Percentiles rank a stretch among this genome's conserved stretches.
phyloP scores from a whole-genome alignment of 208 protist species.

The Acanthamoeba healyi region DNA sequence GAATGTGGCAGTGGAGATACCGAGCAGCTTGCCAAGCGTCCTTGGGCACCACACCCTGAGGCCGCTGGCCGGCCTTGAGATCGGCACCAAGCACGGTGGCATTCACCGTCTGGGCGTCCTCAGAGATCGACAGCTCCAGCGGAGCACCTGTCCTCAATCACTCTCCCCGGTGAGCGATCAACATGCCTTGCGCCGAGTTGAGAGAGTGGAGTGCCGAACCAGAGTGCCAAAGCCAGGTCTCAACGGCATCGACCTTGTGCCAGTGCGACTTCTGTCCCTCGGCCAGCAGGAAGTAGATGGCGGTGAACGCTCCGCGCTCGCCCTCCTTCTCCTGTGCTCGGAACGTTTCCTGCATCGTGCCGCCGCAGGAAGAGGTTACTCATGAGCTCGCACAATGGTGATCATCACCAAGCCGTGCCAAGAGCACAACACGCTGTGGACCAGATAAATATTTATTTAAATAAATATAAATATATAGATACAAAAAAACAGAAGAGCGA shows the following conservation, averaged over 20 bases:
- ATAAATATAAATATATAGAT: neutral
- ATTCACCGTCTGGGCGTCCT: conserved; percentile 12
- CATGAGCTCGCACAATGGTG: neutral
- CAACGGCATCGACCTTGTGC: conserved; percentile 72
- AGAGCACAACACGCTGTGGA: too few relatives aligned
- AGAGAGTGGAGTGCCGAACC: neutral
- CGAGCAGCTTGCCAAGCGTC: conserved; percentile 44
- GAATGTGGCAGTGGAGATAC: neutral
- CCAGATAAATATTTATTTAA: too few relatives aligned
- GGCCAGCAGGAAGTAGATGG: conserved; percentile 66
- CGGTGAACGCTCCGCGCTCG: conserved; percentile 14
- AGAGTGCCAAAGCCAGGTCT: conserved; percentile 53
- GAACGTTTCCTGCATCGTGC: conserved; percentile 62
- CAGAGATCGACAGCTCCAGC: conserved; percentile 41
- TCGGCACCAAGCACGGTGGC: conserved; percentile 18
- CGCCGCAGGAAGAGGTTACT: neutral
- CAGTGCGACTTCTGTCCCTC: conserved; percentile 54
- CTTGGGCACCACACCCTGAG: conserved; percentile 59
- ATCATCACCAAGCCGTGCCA: too few relatives aligned
- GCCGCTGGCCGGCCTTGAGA: conserved; percentile 30
- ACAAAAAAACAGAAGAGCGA: neutral
- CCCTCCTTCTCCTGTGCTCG: conserved; percentile 6
- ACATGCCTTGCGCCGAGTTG: neutral
- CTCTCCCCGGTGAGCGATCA: neutral
- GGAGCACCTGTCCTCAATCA: neutral